Evolutionary conservation across 2,329 filamentous ascomycete genomes (phyloP).

Genomic region (Tolypocladium nubicola): DNA sequence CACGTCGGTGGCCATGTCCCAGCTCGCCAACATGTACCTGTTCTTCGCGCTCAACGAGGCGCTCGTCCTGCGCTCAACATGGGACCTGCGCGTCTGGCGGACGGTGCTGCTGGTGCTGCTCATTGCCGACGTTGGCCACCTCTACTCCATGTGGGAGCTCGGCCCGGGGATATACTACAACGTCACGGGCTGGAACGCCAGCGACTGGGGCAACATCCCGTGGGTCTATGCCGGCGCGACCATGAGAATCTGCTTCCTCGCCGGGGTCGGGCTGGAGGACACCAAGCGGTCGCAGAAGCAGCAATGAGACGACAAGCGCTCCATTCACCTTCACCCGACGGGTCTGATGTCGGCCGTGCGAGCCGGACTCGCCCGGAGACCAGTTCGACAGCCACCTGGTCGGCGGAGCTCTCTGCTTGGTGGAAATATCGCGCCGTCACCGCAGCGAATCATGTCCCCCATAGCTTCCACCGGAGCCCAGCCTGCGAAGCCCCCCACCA

Average conservation of each 20-base stretch:
- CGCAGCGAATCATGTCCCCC: neutral
- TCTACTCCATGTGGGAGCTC: slow-evolving; percentile 53
- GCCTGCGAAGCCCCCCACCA: neutral
- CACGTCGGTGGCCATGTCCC: slow-evolving; percentile 58
- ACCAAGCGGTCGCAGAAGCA: slow-evolving; percentile 14
- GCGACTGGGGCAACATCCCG: slow-evolving; percentile 57
- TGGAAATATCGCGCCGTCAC: neutral
- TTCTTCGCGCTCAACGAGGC: slow-evolving; percentile 71
- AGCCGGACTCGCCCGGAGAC: neutral
- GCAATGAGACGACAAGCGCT: neutral
- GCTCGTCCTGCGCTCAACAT: slow-evolving; percentile 59
- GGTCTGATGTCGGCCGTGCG: neutral
- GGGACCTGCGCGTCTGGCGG: slow-evolving; percentile 59
- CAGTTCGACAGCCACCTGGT: neutral
- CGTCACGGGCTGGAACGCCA: slow-evolving; percentile 51
- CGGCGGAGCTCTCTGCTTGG: neutral
- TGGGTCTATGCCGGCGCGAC: slow-evolving; percentile 59
- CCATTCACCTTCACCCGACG: neutral
- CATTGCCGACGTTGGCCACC: slow-evolving; percentile 66
- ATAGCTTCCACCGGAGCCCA: neutral
- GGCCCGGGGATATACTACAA: slow-evolving; percentile 56
- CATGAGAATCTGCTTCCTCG: slow-evolving; percentile 48
- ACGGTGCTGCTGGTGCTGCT: slow-evolving; percentile 56
- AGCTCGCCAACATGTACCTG: slow-evolving; percentile 70
- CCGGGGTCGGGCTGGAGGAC: slow-evolving; percentile 39